Evolutionary conservation across 495 filamentous ascomycete species (phyloP).

Genomic region (Penicillium crystallinum): DNA sequence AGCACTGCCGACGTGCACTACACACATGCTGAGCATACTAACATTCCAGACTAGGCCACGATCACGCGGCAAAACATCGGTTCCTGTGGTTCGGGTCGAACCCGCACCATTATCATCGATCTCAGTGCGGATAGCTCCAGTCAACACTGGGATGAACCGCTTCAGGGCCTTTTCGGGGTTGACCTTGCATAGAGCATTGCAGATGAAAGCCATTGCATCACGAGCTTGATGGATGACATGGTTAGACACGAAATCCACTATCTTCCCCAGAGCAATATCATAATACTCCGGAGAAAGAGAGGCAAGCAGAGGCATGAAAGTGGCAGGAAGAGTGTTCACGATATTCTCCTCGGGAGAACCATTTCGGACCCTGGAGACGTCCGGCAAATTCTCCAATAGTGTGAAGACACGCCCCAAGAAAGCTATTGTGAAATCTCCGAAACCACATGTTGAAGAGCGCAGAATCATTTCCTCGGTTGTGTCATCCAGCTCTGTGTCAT

Average conservation of each 20-base stretch:
- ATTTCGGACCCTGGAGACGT: conserved; percentile 77
- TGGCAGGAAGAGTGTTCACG: conserved; percentile 90
- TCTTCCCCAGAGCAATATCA: conserved; percentile 84
- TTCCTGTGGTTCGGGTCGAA: conserved; percentile 86
- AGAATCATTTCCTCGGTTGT: conserved; percentile 85
- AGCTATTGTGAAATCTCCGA: conserved; percentile 84
- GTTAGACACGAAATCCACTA: conserved; percentile 85
- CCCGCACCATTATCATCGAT: conserved; percentile 97
- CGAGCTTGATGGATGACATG: conserved; percentile 97
- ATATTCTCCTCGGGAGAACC: conserved; percentile 95
- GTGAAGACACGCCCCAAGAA: conserved; percentile 94
- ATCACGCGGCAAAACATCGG: conserved; percentile 89
- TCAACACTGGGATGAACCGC: conserved; percentile 81
- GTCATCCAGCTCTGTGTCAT: conserved; percentile 74
- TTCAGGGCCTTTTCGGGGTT: conserved; percentile 89
- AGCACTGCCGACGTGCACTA: conserved; percentile 88
- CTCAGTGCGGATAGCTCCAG: conserved; percentile 87
- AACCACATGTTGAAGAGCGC: conserved; percentile 91
- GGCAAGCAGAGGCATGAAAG: conserved; percentile 85
- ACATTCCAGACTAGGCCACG: conserved; percentile 93
- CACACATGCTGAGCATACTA: conserved; percentile 96
- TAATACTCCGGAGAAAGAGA: conserved; percentile 91
- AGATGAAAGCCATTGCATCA: conserved; percentile 98
- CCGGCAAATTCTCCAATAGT: conserved; percentile 88
- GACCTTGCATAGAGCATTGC: conserved; percentile 90